Conservation (phyloP, 164 flowering plant genomes). For the Stephania yunnanensis region DNA sequence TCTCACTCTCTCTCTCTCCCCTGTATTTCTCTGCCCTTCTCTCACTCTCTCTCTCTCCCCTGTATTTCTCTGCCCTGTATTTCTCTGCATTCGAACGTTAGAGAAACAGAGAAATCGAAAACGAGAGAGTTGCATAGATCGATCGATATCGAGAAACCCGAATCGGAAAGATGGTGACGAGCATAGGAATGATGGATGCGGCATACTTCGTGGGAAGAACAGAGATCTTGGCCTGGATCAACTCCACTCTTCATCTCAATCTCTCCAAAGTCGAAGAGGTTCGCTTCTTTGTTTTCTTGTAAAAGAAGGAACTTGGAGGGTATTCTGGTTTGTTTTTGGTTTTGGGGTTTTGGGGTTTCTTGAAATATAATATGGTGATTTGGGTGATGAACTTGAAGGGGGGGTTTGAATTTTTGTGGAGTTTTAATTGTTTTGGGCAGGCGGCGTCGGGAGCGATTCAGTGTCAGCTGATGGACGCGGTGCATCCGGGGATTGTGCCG, state of each 20-base stretch:
- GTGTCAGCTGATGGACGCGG: conserved; percentile 93
- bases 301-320: neutral
- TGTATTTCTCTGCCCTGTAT: neutral
- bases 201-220: conserved; percentile 97
- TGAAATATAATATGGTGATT: neutral
- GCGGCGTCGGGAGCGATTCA: conserved; percentile 92
- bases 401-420: neutral
- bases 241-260: conserved; percentile 86
- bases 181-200: conserved; percentile 89
- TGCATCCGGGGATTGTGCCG: conserved; percentile 86
- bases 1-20: no score
- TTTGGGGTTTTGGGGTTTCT: neutral
- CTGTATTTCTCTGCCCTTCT: neutral
- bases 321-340: neutral
- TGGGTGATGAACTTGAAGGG: no score
- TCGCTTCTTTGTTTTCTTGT: neutral
- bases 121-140: neutral
- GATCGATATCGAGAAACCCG: neutral
- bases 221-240: conserved; percentile 95
- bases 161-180: conserved; percentile 49
- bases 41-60: no score
- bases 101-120: neutral
- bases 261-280: conserved; percentile 99
- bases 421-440: conserved; percentile 27
- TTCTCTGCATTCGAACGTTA: neutral